Base-by-base conservation (phyloP, 2,329 filamentous ascomycete genomes). In the Byssochlamys sp. region DNA sequence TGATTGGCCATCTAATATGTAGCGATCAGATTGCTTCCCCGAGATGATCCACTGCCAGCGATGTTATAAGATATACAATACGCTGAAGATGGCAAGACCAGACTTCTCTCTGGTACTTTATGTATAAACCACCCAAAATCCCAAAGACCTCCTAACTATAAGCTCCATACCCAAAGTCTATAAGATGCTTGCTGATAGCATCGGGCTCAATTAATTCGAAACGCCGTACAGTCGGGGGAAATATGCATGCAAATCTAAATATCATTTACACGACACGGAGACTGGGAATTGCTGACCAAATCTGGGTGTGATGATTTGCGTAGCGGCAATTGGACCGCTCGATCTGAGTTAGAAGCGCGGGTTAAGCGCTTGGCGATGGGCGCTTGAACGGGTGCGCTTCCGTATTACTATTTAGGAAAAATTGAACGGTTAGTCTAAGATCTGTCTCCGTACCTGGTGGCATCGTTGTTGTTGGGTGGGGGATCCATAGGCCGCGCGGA, bases 311-410 rank as follows among this genome's bases (percentile, higher is more conserved):
- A 39, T n/a, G 39, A 19, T 45, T 45, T 14, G 39, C n/a, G 19
- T 19, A 9, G n/a, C 39, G 35, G n/a, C 2, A 4, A n/a, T 45
- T 24, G 14, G 14, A 14, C 39, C 3, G 39, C 19, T 45, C n/a
- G 39, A n/a, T 33, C 31, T 45, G 5, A n/a, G 14, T 14, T 19
- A 45, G 19, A 7, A 45, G 39, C 39, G 39, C 39, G 39, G 19
- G 19, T 45, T 45, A 45, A 14, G 39, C 39, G 24, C 49, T 12
- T 14, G 24, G 12, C 24, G 33, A 26, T 24, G 55, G 55, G 5
- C 55, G 55, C 55, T 62, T 71, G 55, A 75, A 73, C 2, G 73
- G 73, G 62, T 75, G 73, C 2, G 72, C 72, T 61, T 74, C 73
- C n/a, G 73, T 75, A 55, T 73, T 75, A 57, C 70, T 72, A 29